Conservation (phyloP, 2,329 filamentous ascomycete species). For the Sporothrix brunneoviolacea region DNA sequence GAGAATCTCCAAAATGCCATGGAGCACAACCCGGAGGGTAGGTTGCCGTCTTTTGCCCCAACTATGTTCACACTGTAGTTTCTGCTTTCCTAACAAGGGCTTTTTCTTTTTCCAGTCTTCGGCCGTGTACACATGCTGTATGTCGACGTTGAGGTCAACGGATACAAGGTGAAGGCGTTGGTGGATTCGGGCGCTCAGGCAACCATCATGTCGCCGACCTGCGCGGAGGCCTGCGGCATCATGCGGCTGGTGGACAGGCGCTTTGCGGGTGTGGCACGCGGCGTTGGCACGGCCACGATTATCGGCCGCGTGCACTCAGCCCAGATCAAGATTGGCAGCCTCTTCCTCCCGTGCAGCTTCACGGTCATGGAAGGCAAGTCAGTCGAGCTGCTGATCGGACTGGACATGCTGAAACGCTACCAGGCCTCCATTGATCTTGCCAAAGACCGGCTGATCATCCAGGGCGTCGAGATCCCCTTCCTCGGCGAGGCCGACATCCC, state of each 20-base stretch:
- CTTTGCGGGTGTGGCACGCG: conserved; percentile 85
- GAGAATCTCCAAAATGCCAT: conserved; percentile 95
- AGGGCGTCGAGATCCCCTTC: conserved; percentile 82
- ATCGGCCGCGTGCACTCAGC: conserved; percentile 92
- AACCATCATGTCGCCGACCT: conserved; percentile 95
- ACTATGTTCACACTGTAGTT: neutral
- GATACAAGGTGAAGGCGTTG: conserved; percentile 84
- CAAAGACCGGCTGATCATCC: conserved; percentile 79
- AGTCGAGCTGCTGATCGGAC: conserved; percentile 83
- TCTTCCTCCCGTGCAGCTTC: conserved; percentile 88
- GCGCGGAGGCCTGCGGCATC: conserved; percentile 86
- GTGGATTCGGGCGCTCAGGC: conserved; percentile 97
- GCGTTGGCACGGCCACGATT: conserved; percentile 90
- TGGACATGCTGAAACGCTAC: conserved; percentile 96
- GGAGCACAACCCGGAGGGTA: conserved; percentile 95
- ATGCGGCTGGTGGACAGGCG: conserved; percentile 92
- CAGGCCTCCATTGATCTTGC: conserved; percentile 87
- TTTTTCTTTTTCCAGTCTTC: conserved; percentile 57
- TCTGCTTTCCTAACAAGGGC: neutral
- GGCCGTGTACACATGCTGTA: conserved; percentile 94
- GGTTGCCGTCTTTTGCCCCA: conserved; percentile 22
- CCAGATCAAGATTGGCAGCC: conserved; percentile 83
- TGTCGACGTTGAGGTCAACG: conserved; percentile 91
- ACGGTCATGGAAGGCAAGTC: conserved; percentile 99
- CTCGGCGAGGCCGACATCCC: conserved; percentile 90